These are phyloP conservation scores for Aspergillus thermomutatus DNA, from an alignment of 2,329 filamentous ascomycete species.

Conservation along the genomic window DNA sequence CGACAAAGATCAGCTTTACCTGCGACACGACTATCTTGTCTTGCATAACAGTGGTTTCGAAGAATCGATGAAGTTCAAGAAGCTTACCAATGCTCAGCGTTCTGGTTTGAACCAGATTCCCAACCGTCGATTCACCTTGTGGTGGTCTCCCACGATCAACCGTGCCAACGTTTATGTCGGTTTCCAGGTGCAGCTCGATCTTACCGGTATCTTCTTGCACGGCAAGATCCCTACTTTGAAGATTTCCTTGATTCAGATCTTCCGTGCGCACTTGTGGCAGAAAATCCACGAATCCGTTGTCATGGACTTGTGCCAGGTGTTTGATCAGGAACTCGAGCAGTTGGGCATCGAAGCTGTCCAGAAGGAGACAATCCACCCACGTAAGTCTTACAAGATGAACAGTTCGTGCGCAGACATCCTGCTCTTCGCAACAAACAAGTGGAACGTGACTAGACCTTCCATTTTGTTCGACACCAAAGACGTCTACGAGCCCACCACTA, in stretches of 20 bases:
- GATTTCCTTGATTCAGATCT: conserved; percentile 97
- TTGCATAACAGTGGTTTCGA: conserved; percentile 53
- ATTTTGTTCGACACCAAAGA: conserved; percentile 96
- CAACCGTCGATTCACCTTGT: conserved; percentile 95
- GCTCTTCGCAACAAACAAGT: conserved; percentile 95
- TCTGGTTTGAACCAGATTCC: conserved; percentile 98
- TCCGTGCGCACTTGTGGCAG: conserved; percentile 99
- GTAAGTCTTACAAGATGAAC: conserved; percentile 99
- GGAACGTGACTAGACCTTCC: conserved; percentile 94
- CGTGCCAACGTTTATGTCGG: conserved; percentile 96
- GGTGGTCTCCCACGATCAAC: conserved; percentile 95
- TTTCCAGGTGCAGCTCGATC: conserved; percentile 97
- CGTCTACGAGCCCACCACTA: conserved; percentile 85
- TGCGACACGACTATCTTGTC: conserved; percentile 49
- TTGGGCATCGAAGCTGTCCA: conserved; percentile 96
- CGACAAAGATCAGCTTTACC: conserved; percentile 50
- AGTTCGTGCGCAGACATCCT: conserved; percentile 97
- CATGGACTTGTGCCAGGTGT: conserved; percentile 98
- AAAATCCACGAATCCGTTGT: conserved; percentile 99
- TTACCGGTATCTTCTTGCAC: conserved; percentile 98
- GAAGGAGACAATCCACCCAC: conserved; percentile 97
- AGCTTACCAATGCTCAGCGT: conserved; percentile 93
- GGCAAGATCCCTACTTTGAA: conserved; percentile 98
- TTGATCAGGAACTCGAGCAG: conserved; percentile 94
- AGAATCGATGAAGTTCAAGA: conserved; percentile 92